These are phyloP conservation scores for Aspergillus persii DNA, from an alignment of 2,329 filamentous ascomycete species.

Conservation along the genomic window DNA sequence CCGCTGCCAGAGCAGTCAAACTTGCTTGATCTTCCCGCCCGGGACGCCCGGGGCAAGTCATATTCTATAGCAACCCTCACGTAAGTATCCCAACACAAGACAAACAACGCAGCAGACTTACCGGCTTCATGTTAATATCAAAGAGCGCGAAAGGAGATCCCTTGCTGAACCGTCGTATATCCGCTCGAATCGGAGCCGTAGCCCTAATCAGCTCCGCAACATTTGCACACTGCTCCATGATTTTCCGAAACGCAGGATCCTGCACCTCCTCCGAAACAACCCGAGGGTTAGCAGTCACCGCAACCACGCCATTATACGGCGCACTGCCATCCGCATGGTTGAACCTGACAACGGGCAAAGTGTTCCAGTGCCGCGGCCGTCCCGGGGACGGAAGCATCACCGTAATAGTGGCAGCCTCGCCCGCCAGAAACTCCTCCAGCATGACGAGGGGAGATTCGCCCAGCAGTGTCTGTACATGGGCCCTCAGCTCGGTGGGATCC, in stretches of 20 bases:
- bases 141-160: constrained; percentile 47
- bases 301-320: constrained; percentile 50
- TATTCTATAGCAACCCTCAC: constrained; percentile 32
- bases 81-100: background rate
- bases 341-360: constrained; percentile 49
- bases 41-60: constrained; percentile 49
- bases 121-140: constrained; percentile 55
- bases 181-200: constrained; percentile 49
- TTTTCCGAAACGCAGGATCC: constrained; percentile 32
- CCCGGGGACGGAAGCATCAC: constrained; percentile 49
- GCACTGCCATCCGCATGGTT: constrained; percentile 50
- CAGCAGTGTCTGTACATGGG: constrained; percentile 37
- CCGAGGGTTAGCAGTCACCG: constrained; percentile 49
- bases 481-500: constrained; percentile 25
- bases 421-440: constrained; percentile 49
- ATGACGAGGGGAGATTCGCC: constrained; percentile 41
- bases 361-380: constrained; percentile 39
- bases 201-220: constrained; percentile 41
- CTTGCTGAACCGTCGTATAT: constrained; percentile 42
- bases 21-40: constrained; percentile 51
- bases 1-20: constrained; percentile 46
- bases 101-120: constrained; percentile 25
- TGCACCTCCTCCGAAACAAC: constrained; percentile 31
- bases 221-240: constrained; percentile 40
- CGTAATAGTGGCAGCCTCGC: constrained; percentile 52